Base-by-base conservation (phyloP, 2,329 filamentous ascomycete genomes). In the Graphilbum ipis-grandicollis region DNA sequence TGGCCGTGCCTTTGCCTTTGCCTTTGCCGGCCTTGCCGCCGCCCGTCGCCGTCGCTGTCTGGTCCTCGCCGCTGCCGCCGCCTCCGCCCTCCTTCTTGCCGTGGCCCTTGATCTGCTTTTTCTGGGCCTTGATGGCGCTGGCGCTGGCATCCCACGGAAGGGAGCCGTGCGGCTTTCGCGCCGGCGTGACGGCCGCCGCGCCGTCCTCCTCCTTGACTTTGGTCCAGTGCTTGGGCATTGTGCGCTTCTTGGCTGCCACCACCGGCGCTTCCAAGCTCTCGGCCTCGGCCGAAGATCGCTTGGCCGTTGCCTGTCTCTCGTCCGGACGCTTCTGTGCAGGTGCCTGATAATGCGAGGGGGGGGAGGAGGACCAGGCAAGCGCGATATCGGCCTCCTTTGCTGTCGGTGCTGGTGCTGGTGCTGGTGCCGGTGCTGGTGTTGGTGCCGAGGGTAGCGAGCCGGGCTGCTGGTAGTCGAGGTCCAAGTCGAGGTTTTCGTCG, bases 61-160 rank as follows among this genome's bases (percentile, higher is more conserved):
- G 14, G 12, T 53, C 51, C 40, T 55, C 44, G 59, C 43, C 38
- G 59, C 26, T 51, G 26, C 59, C 57, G 17, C 59, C 57, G 7
- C 22, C 10, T 5, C 54, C 52, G 4, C 59, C 48, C n/a, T n/a
- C n/a, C 23, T 57, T 63, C 48, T 71, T 75, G 41, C 63, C 65
- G 42, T 63, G 76, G 52, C 55, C 79, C 62, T 60, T 84, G 52
- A 86, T 59, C 43, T 75, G 71, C 55, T 76, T 85, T 55, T 80
- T 80, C 47, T 81, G 76, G 41, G 83, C 78, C 50, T 88, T 84
- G 29, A 88, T 59, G 1, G 72, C 73, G 47, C 78, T 86, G 14
- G 73, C 71, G 1, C 76, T 79, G 14, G 74, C 73, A 46, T 90
- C 78, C 81, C 81, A 92, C 0, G 65, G 63, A 26, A 65, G 34